Evolutionary conservation across 106 monocot species (phyloP).

Genomic region (Iris macrosiphon): DNA sequence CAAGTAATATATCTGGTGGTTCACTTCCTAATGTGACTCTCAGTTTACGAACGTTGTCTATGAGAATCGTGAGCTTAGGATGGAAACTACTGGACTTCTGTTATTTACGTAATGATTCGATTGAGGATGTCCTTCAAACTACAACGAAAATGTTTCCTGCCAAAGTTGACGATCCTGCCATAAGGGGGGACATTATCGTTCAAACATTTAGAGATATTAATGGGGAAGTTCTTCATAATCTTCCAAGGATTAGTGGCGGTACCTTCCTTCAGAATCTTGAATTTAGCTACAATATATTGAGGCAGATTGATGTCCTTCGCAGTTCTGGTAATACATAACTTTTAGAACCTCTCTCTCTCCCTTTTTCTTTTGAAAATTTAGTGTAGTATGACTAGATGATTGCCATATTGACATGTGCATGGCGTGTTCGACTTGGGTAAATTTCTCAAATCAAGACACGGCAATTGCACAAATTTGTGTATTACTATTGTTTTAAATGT

Average conservation of each 20-base stretch:
- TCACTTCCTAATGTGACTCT: slow-evolving; percentile 16
- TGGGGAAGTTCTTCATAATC: slow-evolving; percentile 25
- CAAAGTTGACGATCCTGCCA: slow-evolving; percentile 73
- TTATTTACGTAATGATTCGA: slow-evolving; percentile 49
- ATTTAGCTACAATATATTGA: slow-evolving; percentile 28
- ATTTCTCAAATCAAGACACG: no score
- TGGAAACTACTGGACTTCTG: slow-evolving; percentile 79
- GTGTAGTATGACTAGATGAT: no score
- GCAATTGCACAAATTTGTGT: no score
- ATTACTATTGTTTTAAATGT: no score
- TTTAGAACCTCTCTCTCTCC: no score
- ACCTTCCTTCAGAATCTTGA: slow-evolving; percentile 59
- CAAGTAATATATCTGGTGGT: slow-evolving; percentile 1
- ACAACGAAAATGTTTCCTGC: slow-evolving; percentile 66
- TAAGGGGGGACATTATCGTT: slow-evolving; percentile 82
- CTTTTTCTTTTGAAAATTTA: no score
- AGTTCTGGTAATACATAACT: slow-evolving; percentile 18
- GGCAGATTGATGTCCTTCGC: slow-evolving; percentile 30
- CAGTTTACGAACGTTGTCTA: slow-evolving; percentile 55
- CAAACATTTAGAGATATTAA: slow-evolving; percentile 66
- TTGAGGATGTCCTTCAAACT: slow-evolving; percentile 30
- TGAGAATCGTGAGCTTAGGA: slow-evolving; percentile 66
- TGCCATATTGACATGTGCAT: no score
- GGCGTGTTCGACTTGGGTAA: no score
- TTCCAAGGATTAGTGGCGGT: slow-evolving; percentile 35